Evolutionary conservation across 1,139 yeast genomes (phyloP).

Genomic region (Zygosaccharomyces sapae): DNA sequence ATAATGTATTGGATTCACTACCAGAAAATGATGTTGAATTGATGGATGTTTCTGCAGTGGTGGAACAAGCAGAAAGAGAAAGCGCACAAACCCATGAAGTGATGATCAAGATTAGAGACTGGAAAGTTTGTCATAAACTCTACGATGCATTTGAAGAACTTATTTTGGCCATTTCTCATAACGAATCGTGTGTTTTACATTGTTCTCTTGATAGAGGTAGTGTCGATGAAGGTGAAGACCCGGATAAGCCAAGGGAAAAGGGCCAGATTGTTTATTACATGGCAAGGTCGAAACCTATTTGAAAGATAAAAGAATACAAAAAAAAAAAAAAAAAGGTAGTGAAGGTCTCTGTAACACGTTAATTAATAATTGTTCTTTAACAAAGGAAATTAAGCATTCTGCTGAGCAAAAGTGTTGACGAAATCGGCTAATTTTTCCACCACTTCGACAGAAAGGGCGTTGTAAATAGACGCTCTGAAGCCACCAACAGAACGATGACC

Average conservation of each 20-base stretch:
- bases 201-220: conserved; percentile 33
- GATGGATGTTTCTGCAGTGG: conserved; percentile 21
- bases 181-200: conserved; percentile 34
- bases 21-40: conserved; percentile 12
- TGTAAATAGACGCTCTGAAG: conserved; percentile 86
- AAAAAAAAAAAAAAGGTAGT: too few species aligned
- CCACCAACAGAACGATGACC: conserved; percentile 99
- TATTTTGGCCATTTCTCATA: conserved; percentile 33
- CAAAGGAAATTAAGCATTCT: conserved; percentile 15
- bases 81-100: conserved; percentile 25
- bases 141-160: conserved; percentile 34
- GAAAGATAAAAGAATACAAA: conserved; percentile 3
- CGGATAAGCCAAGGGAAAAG: conserved; percentile 23
- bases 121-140: conserved; percentile 35
- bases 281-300: conserved; percentile 30
- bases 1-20: background rate
- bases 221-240: conserved; percentile 18
- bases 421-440: conserved; percentile 58
- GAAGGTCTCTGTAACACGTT: background rate
- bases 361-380: background rate
- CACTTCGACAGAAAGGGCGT: conserved; percentile 70
- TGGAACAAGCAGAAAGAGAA: conserved; percentile 25
- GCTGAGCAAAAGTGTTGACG: conserved; percentile 59
- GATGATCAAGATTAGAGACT: conserved; percentile 30
- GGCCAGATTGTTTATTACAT: conserved; percentile 36